A percentile compares a stretch with the other conserved stretches of the same genome.
phyloP scores from a whole-genome alignment of 441 rosid species.

The Eruca vesicaria region DNA sequence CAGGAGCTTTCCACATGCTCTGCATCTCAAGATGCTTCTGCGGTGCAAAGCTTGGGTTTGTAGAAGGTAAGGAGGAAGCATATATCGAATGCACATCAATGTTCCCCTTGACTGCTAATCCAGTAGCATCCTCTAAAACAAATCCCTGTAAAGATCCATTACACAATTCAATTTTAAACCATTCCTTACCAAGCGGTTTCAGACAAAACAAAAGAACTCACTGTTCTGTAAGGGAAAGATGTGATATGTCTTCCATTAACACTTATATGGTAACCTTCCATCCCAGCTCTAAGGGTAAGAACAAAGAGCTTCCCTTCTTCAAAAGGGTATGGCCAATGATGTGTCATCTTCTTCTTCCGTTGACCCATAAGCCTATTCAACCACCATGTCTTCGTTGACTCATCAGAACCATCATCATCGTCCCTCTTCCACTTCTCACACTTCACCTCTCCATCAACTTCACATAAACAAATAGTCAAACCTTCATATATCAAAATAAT shows the following conservation, averaged over 20 bases:
- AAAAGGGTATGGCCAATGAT: constrained; percentile 93
- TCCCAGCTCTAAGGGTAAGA: constrained; percentile 77
- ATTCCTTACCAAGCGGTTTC: neutral
- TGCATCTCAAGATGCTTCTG: constrained; percentile 78
- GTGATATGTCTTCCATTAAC: constrained; percentile 86
- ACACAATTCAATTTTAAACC: neutral
- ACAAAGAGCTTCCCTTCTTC: constrained; percentile 73
- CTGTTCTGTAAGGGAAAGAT: constrained; percentile 68
- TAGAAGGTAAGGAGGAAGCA: constrained; percentile 76
- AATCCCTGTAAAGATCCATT: constrained; percentile 57
- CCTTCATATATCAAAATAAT: neutral
- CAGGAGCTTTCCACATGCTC: constrained; percentile 75
- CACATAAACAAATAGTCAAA: constrained; percentile 9
- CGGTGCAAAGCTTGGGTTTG: constrained; percentile 77
- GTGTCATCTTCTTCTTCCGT: constrained; percentile 47
- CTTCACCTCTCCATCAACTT: constrained; percentile 84
- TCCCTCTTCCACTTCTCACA: constrained; percentile 84
- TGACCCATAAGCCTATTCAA: constrained; percentile 69
- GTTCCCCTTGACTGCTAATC: constrained; percentile 72
- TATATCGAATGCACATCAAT: constrained; percentile 72
- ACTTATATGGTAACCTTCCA: constrained; percentile 86
- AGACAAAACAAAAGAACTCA: constrained; percentile 34
- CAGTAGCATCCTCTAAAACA: constrained; percentile 96
- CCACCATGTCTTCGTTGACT: constrained; percentile 80
- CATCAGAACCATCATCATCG: constrained; percentile 38